These are phyloP conservation scores for Solanum chilense DNA, from an alignment of 257 asterid genomes.

Conservation along the genomic window DNA sequence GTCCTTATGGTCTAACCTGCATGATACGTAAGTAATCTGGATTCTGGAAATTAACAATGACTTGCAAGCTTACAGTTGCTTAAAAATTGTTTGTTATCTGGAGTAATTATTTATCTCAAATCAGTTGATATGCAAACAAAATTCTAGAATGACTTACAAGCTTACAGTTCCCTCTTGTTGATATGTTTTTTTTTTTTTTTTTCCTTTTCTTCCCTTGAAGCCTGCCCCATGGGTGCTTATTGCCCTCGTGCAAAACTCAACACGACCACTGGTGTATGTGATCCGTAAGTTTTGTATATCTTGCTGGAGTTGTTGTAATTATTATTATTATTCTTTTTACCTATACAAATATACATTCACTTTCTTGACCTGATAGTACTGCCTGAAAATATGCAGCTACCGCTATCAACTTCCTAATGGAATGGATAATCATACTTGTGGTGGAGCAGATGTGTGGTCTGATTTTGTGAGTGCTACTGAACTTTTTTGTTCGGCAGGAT, in stretches of 20 bases:
- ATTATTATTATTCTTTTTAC: neutral
- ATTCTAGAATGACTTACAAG: neutral
- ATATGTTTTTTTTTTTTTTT: neutral
- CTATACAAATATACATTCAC: neutral
- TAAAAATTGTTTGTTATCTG: neutral
- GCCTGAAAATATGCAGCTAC: slow-evolving; percentile 38
- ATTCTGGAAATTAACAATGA: neutral
- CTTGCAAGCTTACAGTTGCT: neutral
- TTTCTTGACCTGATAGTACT: slow-evolving; percentile 1
- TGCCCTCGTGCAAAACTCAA: slow-evolving; percentile 71
- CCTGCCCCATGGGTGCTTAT: slow-evolving; percentile 86
- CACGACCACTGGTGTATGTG: slow-evolving; percentile 41
- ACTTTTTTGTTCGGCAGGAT: slow-evolving; percentile 76
- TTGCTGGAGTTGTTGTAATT: neutral
- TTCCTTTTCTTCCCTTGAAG: slow-evolving; percentile 29
- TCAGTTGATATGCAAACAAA: neutral
- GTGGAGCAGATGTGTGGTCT: slow-evolving; percentile 87
- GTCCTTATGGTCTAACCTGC: slow-evolving; percentile 85
- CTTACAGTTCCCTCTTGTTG: neutral
- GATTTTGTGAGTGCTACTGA: slow-evolving; percentile 47
- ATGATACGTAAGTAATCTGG: slow-evolving; percentile 71
- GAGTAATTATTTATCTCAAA: neutral
- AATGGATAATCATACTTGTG: slow-evolving; percentile 58
- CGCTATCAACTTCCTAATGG: slow-evolving; percentile 57
- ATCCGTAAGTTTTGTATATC: slow-evolving; percentile 53